phyloP scores from a whole-genome alignment of 805 yeast genomes.

The Phaffomyces opuntiae region DNA sequence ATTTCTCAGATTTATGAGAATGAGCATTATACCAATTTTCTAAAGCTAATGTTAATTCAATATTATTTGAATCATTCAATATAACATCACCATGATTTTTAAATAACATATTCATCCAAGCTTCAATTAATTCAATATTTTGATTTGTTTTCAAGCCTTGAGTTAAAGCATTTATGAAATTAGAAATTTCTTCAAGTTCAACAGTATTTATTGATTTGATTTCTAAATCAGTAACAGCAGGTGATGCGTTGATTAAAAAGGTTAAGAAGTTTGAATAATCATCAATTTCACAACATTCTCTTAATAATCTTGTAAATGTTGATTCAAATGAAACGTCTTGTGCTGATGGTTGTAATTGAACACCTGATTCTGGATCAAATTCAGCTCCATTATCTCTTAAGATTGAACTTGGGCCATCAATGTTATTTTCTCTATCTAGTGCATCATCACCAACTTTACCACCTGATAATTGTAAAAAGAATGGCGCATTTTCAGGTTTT shows the following conservation, averaged over 20 bases:
- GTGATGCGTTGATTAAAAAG: slow-evolving; percentile 54
- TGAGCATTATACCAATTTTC: slow-evolving; percentile 42
- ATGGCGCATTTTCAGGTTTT: slow-evolving; percentile 73
- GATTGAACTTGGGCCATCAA: slow-evolving; percentile 17
- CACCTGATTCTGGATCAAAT: background rate
- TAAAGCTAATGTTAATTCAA: slow-evolving; percentile 39
- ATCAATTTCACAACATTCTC: slow-evolving; percentile 37
- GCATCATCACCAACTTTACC: slow-evolving; percentile 69
- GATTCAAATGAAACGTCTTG: slow-evolving; percentile 53
- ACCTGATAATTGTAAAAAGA: slow-evolving; percentile 68
- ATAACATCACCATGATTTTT: slow-evolving; percentile 74
- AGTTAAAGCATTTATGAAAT: slow-evolving; percentile 62
- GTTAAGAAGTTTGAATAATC: slow-evolving; percentile 47
- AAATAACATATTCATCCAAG: slow-evolving; percentile 68
- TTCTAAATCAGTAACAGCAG: slow-evolving; percentile 78
- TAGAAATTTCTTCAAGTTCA: slow-evolving; percentile 53
- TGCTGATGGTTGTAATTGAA: slow-evolving; percentile 20
- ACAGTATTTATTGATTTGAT: slow-evolving; percentile 66
- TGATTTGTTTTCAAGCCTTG: slow-evolving; percentile 47
- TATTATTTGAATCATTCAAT: slow-evolving; percentile 28
- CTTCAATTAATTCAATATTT: slow-evolving; percentile 75
- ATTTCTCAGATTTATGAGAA: slow-evolving; percentile 31
- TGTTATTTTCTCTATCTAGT: slow-evolving; percentile 26
- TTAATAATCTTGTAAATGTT: slow-evolving; percentile 57
- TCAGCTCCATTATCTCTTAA: slow-evolving; percentile 6